These are phyloP conservation scores for Neoboletus magnificus DNA, from an alignment of 768 basidiomycete genomes.

Conservation along the genomic window DNA sequence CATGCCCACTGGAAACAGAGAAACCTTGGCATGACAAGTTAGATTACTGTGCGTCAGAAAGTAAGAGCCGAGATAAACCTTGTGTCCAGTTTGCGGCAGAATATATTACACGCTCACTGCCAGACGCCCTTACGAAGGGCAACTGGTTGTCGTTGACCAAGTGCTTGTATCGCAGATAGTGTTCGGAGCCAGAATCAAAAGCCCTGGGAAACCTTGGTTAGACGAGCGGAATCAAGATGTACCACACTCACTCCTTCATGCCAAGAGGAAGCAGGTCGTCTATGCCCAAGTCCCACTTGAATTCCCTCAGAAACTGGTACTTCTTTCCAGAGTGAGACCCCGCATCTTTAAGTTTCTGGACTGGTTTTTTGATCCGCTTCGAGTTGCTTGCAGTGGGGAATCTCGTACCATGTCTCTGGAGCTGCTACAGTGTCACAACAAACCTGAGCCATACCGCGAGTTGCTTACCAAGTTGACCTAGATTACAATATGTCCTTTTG, in stretches of 20 bases:
- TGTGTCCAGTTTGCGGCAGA: slow-evolving; percentile 69
- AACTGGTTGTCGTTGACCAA: slow-evolving; percentile 42
- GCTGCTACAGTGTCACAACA: slow-evolving; percentile 36
- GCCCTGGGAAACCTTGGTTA: slow-evolving; percentile 33
- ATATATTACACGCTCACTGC: slow-evolving; percentile 55
- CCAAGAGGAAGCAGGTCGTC: slow-evolving; percentile 68
- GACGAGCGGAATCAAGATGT: background rate
- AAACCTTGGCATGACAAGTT: slow-evolving; percentile 47
- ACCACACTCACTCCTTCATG: slow-evolving; percentile 51
- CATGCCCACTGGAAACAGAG: slow-evolving; percentile 45
- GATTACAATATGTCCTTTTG: background rate
- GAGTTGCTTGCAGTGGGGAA: slow-evolving; percentile 60
- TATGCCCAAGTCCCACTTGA: slow-evolving; percentile 54
- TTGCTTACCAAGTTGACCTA: slow-evolving; percentile 32
- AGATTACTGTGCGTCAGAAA: background rate
- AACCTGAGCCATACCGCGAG: no score
- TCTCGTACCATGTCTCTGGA: slow-evolving; percentile 80
- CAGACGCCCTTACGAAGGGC: slow-evolving; percentile 54
- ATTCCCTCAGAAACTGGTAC: slow-evolving; percentile 57
- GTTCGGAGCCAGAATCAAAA: slow-evolving; percentile 48
- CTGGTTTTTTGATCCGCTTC: slow-evolving; percentile 40
- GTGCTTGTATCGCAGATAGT: slow-evolving; percentile 52
- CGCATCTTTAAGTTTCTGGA: slow-evolving; percentile 54
- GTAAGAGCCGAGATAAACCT: slow-evolving; percentile 36
- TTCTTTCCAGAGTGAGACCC: slow-evolving; percentile 40